Base-by-base conservation (phyloP, 208 protist genomes). In the Acanthamoeba castellanii region DNA sequence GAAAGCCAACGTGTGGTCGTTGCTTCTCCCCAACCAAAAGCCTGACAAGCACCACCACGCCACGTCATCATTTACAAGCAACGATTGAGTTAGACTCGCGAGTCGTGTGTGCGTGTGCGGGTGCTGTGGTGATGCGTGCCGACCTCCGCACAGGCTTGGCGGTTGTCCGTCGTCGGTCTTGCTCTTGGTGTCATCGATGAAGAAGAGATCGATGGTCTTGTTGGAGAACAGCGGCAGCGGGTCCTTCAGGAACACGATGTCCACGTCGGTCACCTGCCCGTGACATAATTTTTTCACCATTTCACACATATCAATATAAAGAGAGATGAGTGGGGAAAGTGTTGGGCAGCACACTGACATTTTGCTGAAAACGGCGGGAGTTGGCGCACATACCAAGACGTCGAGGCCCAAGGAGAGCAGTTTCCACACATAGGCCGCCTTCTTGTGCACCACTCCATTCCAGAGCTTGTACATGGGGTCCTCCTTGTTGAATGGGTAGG, bases 401-500 rank as follows among this genome's bases (percentile, higher is more conserved):
- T 87, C 78, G 55, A 64, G 55, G 78, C 78, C 78, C 78, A 87
- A 30, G n/a, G 22, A 2, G 78, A 87, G 25, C 13, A 87, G 2
- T 5, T 4, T 9, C 9, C 55, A 27, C n/a, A 87, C 45, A 42
- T 87, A 87, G 42, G 45, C 50, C 9, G 78, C 45, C 78, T 87
- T 87, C 42, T 87, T 87, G 78, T 87, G 78, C 13, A 87, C 78
- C n/a, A 87, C 55, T 11, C n/a, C 3, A 2, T 87, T 87, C 78
- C 78, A 87, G 13, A 59, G 6, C 18, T 14, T 30, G 30, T 42
- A 59, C 78, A 87, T 87, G 78, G 45, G 50, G 42, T 42, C 37
- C 27, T 37, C 18, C 55, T 87, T 87, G 50, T 87, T 30, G 42
- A 7, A 30, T 1, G 78, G 59, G 42, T 42, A 87, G 42, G 9